Evolutionary conservation across 768 basidiomycete species (phyloP).

Genomic region (Russula emetica): DNA sequence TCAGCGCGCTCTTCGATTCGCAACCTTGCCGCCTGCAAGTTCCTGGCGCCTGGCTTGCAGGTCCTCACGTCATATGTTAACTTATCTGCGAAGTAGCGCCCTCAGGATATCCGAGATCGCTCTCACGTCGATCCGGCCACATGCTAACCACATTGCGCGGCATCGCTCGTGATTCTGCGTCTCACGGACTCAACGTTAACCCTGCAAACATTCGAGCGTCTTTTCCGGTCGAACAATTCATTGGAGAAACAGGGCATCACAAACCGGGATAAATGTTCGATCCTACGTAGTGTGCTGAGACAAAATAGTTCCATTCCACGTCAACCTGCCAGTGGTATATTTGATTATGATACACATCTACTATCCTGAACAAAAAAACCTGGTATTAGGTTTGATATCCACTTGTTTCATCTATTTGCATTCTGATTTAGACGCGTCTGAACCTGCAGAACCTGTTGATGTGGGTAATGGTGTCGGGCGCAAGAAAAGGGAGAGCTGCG

Average conservation of each 20-base stretch:
- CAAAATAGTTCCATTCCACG: constrained; percentile 5
- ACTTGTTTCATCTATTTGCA: background rate
- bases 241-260: background rate
- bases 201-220: constrained; percentile 1
- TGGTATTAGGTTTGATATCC: constrained; percentile 4
- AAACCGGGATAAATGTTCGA: background rate
- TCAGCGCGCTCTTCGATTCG: background rate
- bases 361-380: background rate
- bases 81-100: background rate
- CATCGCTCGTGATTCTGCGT: background rate
- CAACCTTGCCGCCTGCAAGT: background rate
- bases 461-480: constrained; percentile 19
- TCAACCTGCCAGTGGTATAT: constrained; percentile 8
- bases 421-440: constrained; percentile 4
- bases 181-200: constrained; percentile 11
- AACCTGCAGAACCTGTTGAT: constrained; percentile 2
- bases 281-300: background rate
- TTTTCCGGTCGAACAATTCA: background rate
- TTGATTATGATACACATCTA: constrained; percentile 14
- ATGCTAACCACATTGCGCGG: background rate
- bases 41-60: background rate
- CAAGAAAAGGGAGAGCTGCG: constrained; percentile 23
- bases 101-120: background rate
- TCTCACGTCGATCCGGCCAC: background rate
- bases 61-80: constrained; percentile 1